phyloP scores from a whole-genome alignment of 306 rosid species.

The Begonia masoniana region DNA sequence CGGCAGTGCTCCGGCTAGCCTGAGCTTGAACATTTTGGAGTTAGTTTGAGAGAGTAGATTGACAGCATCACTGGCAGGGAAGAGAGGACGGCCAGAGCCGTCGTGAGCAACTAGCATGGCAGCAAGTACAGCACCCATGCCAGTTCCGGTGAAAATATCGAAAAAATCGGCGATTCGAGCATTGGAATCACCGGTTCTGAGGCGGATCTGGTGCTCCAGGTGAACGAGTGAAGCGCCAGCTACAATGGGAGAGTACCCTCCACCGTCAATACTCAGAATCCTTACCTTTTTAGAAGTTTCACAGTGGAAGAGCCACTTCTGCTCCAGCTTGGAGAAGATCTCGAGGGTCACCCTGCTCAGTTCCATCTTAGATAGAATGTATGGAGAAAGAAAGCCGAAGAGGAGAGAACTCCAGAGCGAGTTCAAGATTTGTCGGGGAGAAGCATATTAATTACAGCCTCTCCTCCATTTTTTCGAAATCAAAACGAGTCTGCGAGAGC shows the following conservation, averaged over 20 bases:
- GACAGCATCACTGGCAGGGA: conserved; percentile 60
- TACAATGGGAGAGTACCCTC: conserved; percentile 61
- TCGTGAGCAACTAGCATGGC: conserved; percentile 55
- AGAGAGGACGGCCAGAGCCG: conserved; percentile 55
- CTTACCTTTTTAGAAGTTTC: conserved; percentile 34
- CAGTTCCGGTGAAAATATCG: conserved; percentile 73
- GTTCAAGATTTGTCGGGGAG: too few species aligned
- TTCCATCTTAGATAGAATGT: too few species aligned
- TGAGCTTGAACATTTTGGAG: conserved; percentile 33
- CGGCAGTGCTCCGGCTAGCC: conserved; percentile 24
- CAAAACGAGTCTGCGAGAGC: too few species aligned
- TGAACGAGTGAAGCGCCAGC: conserved; percentile 56
- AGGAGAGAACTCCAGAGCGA: too few species aligned
- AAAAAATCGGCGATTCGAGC: conserved; percentile 70
- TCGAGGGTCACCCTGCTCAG: conserved; percentile 25
- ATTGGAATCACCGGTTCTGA: conserved; percentile 45
- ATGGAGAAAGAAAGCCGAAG: too few species aligned
- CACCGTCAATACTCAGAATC: conserved; percentile 90
- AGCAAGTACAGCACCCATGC: conserved; percentile 80
- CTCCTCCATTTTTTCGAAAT: too few species aligned
- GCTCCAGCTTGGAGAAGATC: conserved; percentile 81
- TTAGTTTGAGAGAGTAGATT: conserved; percentile 18
- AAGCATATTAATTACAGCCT: too few species aligned
- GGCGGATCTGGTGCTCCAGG: conserved; percentile 94
- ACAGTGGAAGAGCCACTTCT: conserved; percentile 74